Evolutionary conservation across 2,329 filamentous ascomycete species (phyloP).

Genomic region (Beauveria pseudobassiana): DNA sequence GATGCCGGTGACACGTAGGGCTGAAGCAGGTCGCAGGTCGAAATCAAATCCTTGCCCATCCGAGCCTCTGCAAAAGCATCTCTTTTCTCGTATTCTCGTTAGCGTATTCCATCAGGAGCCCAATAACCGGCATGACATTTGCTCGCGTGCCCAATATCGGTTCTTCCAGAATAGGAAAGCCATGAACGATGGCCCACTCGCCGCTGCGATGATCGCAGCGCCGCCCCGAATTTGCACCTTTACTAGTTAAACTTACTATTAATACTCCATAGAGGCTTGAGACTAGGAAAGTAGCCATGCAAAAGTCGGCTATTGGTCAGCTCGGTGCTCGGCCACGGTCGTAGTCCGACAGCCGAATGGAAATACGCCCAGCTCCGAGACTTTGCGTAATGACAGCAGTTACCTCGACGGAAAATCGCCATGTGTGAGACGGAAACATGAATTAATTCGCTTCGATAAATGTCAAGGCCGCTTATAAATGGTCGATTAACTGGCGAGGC

Average conservation of each 20-base stretch:
- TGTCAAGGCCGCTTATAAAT: neutral
- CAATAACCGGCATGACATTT: neutral
- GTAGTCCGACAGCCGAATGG: slow-evolving; percentile 2
- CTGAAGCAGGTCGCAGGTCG: neutral
- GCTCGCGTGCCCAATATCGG: neutral
- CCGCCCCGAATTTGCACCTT: neutral
- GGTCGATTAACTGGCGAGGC: neutral
- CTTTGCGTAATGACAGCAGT: neutral
- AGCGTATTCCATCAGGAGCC: neutral
- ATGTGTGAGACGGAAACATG: neutral
- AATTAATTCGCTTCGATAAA: neutral
- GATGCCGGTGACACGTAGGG: neutral
- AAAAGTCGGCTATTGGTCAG: neutral
- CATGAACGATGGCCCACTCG: neutral
- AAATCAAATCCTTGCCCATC: neutral
- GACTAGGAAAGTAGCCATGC: neutral
- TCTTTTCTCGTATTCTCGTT: neutral
- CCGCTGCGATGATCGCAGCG: neutral
- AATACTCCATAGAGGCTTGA: too few relatives aligned
- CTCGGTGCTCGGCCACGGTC: neutral
- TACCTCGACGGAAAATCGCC: neutral
- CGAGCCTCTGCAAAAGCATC: neutral
- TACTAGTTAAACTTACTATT: too few relatives aligned
- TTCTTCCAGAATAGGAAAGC: slow-evolving; percentile 5
- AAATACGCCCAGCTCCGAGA: slow-evolving; percentile 1